These are phyloP conservation scores for Alisma plantagoaquatica DNA, from an alignment of 106 monocot species.

Conservation along the genomic window DNA sequence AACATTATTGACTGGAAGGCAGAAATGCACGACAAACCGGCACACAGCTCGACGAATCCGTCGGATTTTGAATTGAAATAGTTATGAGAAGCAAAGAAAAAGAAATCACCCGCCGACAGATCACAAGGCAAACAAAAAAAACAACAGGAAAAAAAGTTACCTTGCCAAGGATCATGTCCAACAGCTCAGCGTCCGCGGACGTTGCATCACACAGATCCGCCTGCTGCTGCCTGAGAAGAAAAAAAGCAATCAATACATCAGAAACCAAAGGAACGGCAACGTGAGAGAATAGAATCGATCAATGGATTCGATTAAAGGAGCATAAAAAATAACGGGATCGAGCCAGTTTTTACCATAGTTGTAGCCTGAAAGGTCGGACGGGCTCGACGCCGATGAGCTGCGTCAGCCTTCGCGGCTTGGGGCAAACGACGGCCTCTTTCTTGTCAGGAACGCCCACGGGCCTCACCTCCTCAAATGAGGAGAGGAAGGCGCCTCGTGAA, in stretches of 20 bases:
- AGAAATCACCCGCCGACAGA: background rate
- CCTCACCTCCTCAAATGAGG: background rate
- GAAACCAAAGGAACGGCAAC: background rate
- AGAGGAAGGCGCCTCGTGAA: background rate
- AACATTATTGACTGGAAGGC: background rate
- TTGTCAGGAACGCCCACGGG: background rate
- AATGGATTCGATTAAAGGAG: background rate
- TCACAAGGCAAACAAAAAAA: background rate
- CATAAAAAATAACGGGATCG: background rate
- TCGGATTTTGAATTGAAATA: too few relatives aligned
- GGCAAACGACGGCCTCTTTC: conserved; percentile 42
- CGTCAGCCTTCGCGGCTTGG: conserved; percentile 55
- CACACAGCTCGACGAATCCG: too few relatives aligned
- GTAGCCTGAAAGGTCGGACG: conserved; percentile 22
- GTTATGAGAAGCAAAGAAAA: background rate
- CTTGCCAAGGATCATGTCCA: conserved; percentile 13
- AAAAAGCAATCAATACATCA: background rate
- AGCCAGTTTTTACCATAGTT: conserved; percentile 11
- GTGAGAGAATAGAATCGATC: background rate
- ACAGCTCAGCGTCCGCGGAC: background rate
- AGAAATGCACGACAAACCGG: too few relatives aligned
- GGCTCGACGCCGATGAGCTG: conserved; percentile 22
- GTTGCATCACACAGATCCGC: conserved; percentile 9
- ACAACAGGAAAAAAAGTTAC: background rate
- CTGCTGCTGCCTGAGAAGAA: conserved; percentile 6